Percentiles rank a stretch among this genome's conserved stretches.
These are phyloP conservation scores for Colletotrichum cuscutae DNA, from an alignment of 2,329 filamentous ascomycete genomes.

Conservation along the genomic window DNA sequence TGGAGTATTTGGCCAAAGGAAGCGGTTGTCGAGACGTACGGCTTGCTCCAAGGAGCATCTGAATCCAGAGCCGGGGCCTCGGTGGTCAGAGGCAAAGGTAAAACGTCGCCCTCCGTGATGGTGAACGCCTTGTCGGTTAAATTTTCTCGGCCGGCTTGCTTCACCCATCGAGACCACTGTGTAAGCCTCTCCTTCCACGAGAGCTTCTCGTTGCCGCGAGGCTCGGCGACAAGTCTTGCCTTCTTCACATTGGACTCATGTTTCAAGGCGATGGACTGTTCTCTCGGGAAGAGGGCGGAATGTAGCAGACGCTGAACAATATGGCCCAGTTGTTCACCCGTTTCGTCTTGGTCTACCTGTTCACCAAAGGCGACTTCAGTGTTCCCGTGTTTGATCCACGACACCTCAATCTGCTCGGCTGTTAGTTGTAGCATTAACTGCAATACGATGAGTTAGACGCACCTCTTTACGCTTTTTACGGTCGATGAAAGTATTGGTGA, in stretches of 20 bases:
- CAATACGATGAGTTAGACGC: neutral
- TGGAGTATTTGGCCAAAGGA: conserved; percentile 65
- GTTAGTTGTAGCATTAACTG: neutral
- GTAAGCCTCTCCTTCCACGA: conserved; percentile 30
- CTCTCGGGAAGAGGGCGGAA: conserved; percentile 10
- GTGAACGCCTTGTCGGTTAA: neutral
- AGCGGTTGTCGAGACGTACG: conserved; percentile 46
- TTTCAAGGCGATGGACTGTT: neutral
- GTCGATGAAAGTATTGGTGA: conserved; percentile 45
- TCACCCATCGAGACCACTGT: conserved; percentile 33
- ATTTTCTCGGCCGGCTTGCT: conserved; percentile 30
- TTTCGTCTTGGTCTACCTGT: neutral
- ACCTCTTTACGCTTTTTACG: neutral
- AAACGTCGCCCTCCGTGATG: conserved; percentile 10
- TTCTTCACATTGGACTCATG: neutral
- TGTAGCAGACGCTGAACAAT: conserved; percentile 31
- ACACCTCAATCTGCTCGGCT: conserved; percentile 34
- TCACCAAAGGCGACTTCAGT: neutral
- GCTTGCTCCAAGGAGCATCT: conserved; percentile 5
- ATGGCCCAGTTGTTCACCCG: conserved; percentile 32
- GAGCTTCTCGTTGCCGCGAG: conserved; percentile 18
- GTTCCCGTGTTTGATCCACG: conserved; percentile 12
- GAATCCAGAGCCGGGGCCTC: neutral
- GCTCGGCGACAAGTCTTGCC: neutral
- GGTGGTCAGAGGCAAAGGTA: conserved; percentile 3